A percentile compares a stretch with the other conserved stretches of the same genome.
Evolutionary conservation across 148 eudicot species (phyloP).

Genomic region (Diospyros kaki): DNA sequence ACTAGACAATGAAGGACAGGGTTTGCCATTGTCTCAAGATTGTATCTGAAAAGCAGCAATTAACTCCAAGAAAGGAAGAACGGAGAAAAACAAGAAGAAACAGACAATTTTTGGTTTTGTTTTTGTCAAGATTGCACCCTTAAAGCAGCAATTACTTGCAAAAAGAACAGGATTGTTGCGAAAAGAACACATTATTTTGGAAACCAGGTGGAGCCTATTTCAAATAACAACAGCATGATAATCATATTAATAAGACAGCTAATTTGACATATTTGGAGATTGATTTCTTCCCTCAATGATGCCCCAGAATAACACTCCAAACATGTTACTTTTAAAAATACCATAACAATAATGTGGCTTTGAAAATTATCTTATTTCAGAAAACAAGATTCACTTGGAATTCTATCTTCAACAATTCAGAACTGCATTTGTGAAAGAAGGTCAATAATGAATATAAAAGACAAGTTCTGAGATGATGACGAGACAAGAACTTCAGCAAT

Average conservation of each 20-base stretch:
- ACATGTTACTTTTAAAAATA: background rate
- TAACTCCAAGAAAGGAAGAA: background rate
- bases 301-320: background rate
- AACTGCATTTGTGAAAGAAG: no score
- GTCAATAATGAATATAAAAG: background rate
- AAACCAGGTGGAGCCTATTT: background rate
- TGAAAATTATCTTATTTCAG: background rate
- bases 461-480: background rate
- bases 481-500: conserved; percentile 9
- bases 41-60: no score
- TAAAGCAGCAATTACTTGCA: background rate
- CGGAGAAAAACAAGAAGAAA: background rate
- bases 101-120: background rate
- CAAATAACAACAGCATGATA: background rate
- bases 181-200: background rate
- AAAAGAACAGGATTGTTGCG: background rate
- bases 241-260: background rate
- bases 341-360: background rate
- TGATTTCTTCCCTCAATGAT: background rate
- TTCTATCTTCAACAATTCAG: no score
- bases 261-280: background rate
- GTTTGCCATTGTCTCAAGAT: no score
- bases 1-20: background rate
- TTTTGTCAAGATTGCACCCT: background rate
- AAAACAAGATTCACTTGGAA: background rate